These are phyloP conservation scores for Cytospora piceae DNA, from an alignment of 2,329 filamentous ascomycete genomes.

Conservation along the genomic window DNA sequence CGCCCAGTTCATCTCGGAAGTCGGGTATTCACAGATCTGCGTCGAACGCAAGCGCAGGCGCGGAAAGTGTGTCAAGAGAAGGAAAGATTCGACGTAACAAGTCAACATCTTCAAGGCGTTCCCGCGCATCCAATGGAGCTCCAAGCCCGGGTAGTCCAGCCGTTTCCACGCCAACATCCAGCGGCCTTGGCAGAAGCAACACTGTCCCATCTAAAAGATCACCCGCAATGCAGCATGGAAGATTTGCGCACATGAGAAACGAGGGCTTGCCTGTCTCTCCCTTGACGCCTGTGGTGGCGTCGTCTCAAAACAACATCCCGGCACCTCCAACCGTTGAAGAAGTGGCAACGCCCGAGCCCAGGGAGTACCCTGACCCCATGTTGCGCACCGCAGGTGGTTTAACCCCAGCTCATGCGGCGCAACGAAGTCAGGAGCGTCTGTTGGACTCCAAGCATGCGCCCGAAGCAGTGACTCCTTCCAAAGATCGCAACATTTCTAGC, in stretches of 20 bases:
- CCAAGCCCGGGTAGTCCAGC: constrained; percentile 71
- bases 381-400: constrained; percentile 16
- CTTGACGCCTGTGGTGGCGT: constrained; percentile 42
- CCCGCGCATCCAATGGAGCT: constrained; percentile 71
- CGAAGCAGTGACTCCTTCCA: constrained; percentile 54
- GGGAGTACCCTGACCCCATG: constrained; percentile 25
- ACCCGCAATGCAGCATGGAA: constrained; percentile 67
- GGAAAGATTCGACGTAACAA: constrained; percentile 83
- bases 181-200: constrained; percentile 72
- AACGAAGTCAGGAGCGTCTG: constrained; percentile 54
- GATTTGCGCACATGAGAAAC: constrained; percentile 58
- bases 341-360: constrained; percentile 38
- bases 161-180: constrained; percentile 56
- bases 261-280: constrained; percentile 37
- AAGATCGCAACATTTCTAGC: constrained; percentile 69
- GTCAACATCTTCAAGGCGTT: constrained; percentile 89
- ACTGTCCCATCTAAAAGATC: constrained; percentile 92
- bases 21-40: constrained; percentile 71
- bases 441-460: constrained; percentile 42
- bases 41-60: constrained; percentile 86
- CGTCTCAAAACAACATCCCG: constrained; percentile 56
- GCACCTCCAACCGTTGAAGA: constrained; percentile 45
- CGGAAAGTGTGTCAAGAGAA: constrained; percentile 82
- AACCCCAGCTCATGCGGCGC: constrained; percentile 34
- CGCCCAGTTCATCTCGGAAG: constrained; percentile 56